Evolutionary conservation across 2,329 filamentous ascomycete genomes (phyloP).

Genomic region (Colletotrichum costaricense): DNA sequence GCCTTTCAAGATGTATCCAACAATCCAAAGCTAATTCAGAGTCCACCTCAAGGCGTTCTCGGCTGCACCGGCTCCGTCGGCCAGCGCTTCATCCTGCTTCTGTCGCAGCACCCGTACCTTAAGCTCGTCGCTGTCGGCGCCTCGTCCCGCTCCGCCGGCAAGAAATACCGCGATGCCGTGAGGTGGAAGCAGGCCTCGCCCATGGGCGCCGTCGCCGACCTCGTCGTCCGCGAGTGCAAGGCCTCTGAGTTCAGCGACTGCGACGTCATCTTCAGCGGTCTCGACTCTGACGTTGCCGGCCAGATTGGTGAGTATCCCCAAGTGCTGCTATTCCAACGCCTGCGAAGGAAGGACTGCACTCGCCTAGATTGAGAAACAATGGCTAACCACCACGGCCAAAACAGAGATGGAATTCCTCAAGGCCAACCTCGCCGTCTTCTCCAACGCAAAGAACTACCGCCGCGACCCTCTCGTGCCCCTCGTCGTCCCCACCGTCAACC

Average conservation of each 20-base stretch:
- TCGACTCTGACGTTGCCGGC: conserved; percentile 92
- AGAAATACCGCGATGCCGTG: conserved; percentile 94
- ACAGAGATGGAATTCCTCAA: conserved; percentile 91
- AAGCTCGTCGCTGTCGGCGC: conserved; percentile 90
- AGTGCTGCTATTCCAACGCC: background rate
- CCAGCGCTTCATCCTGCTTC: conserved; percentile 93
- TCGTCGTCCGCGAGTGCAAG: conserved; percentile 88
- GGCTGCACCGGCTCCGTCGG: conserved; percentile 95
- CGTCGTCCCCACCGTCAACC: conserved; percentile 95
- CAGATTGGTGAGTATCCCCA: conserved; percentile 76
- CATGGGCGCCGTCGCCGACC: conserved; percentile 82
- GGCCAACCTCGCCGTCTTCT: conserved; percentile 91
- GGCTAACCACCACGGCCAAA: conserved; percentile 24
- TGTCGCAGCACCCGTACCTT: conserved; percentile 88
- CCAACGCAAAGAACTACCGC: conserved; percentile 97
- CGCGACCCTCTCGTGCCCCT: conserved; percentile 90
- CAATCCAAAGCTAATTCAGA: background rate
- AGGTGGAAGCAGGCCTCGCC: conserved; percentile 92
- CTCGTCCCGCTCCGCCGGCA: conserved; percentile 88
- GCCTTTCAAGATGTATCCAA: conserved; percentile 17
- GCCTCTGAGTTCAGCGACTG: conserved; percentile 88
- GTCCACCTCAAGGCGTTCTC: conserved; percentile 70
- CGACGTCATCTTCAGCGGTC: conserved; percentile 91
- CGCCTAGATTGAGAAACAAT: background rate
- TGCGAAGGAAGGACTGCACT: background rate